A percentile compares a stretch with the other conserved stretches of the same genome.
phyloP scores from a whole-genome alignment of 2,329 filamentous ascomycete genomes.

The Aspergillus sp. region DNA sequence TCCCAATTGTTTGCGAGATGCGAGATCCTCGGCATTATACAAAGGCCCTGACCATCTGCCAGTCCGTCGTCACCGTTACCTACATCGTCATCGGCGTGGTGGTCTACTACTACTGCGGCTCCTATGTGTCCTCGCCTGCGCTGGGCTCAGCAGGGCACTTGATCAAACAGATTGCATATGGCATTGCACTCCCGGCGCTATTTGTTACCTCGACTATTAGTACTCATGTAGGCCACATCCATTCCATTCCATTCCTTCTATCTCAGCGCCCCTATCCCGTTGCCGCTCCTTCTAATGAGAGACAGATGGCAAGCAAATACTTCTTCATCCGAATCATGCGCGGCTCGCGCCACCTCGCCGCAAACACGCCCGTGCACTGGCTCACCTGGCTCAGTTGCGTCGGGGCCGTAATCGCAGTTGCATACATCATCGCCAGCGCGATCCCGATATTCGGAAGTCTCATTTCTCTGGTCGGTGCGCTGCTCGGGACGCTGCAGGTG shows the following conservation, averaged over 20 bases:
- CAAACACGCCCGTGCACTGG: constrained; percentile 23
- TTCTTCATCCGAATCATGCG: constrained; percentile 24
- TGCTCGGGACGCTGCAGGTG: constrained; percentile 18
- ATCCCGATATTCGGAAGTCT: constrained; percentile 26
- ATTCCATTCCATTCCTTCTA: no score
- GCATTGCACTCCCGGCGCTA: constrained; percentile 35
- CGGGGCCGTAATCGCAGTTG: constrained; percentile 15
- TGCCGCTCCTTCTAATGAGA: neutral
- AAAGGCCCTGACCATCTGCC: constrained; percentile 33
- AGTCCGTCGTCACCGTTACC: constrained; percentile 32
- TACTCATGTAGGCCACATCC: constrained; percentile 25
- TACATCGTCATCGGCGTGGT: constrained; percentile 42
- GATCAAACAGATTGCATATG: constrained; percentile 49
- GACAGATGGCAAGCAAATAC: constrained; percentile 17
- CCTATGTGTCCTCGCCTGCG: constrained; percentile 48
- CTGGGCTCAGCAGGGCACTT: constrained; percentile 45
- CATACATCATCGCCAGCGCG: constrained; percentile 27
- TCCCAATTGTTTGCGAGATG: constrained; percentile 43
- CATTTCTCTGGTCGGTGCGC: constrained; percentile 25
- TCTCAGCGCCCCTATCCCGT: no score
- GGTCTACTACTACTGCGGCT: constrained; percentile 50
- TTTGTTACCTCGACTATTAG: constrained; percentile 23
- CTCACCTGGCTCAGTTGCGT: constrained; percentile 24
- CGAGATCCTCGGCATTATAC: constrained; percentile 33
- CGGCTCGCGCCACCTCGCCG: constrained; percentile 19